Evolutionary conservation across 2,329 filamentous ascomycete species (phyloP), one percentile per base, ranked within the genome.

Genomic region (Tetracladium maxilliforme): DNA sequence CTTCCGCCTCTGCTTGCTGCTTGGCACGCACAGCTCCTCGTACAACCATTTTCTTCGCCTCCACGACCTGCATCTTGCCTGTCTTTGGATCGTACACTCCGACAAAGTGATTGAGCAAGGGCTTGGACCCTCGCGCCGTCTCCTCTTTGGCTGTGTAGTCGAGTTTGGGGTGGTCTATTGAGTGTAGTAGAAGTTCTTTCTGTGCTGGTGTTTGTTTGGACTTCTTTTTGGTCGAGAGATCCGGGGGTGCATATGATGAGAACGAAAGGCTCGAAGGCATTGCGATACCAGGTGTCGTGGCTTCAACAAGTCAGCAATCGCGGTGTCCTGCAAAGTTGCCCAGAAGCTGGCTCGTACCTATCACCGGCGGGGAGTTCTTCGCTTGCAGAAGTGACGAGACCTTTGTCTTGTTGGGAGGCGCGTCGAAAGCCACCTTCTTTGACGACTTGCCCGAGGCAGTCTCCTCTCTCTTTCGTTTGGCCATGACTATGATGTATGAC

Each of bases 11-110:
- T 11, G 60, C 56, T 35, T 65, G 58, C 35, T 70, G 67, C n/a
- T n/a, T n/a, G 18, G 64, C 51, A 28, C 68, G 58, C 16, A 72
- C 68, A 15, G 55, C 47, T 9, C 64, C 67, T 20, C 68, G 55
- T 12, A 78, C 52, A 15, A 64, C 54, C 61, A 78, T 69, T 50
- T 67, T 75, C 45, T 69, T 70, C 10, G 69, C 68, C 40, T 73
- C 61, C 11, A 76, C 54, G 17, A 78, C 56, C 35, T 74, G 55
- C 21, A 78, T 44, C 34, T 65, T 54, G 12, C 66, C 66, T 0
- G 64, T 70, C 17, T 56, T 49, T 1, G 69, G 65, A 36, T 79
- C 70, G 32, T 66, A 75, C 5, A 78, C 51, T 10, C 70, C 73
- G 15, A 79, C 48, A 40, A 71, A 79, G 44, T 78, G 70, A 27